Conservation (phyloP, 352 stramenopile species). For the Globisporangium okanoganense region DNA sequence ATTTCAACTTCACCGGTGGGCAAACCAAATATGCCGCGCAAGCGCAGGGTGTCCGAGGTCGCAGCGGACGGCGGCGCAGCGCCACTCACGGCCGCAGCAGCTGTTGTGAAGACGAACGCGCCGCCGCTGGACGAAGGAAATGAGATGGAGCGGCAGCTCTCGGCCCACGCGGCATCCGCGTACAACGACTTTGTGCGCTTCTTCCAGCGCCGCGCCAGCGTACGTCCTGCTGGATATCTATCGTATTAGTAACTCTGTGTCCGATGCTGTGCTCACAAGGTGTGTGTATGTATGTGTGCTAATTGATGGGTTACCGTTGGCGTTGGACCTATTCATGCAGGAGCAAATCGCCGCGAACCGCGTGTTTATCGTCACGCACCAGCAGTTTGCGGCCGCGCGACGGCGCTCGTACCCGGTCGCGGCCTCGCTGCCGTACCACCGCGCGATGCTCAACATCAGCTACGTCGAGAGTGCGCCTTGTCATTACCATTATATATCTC, state of each 20-base stretch:
- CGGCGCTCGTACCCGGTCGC: conserved; percentile 28
- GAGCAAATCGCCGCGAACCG: conserved; percentile 60
- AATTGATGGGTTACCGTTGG: neutral
- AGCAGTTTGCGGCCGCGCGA: conserved; percentile 17
- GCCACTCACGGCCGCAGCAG: no score
- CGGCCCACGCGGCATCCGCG: conserved; percentile 48
- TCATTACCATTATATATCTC: neutral
- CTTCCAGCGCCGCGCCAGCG: conserved; percentile 52
- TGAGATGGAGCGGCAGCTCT: conserved; percentile 77
- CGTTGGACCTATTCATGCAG: conserved; percentile 16
- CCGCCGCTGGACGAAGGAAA: conserved; percentile 17
- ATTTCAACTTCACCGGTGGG: neutral
- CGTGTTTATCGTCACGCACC: conserved; percentile 33
- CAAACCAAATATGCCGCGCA: conserved; percentile 2
- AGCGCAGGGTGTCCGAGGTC: neutral
- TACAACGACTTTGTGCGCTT: conserved; percentile 69
- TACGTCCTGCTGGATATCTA: conserved; percentile 22
- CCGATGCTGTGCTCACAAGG: no score
- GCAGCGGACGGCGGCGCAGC: no score
- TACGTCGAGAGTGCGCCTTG: conserved; percentile 51
- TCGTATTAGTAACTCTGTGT: neutral
- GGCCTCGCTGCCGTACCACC: conserved; percentile 20
- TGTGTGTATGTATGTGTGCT: neutral
- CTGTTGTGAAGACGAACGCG: neutral
- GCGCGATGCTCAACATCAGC: conserved; percentile 39